Evolutionary conservation across 345 rosid genomes (phyloP), one percentile per base, ranked within the genome.

Genomic region (Boechera divaricarpa): DNA sequence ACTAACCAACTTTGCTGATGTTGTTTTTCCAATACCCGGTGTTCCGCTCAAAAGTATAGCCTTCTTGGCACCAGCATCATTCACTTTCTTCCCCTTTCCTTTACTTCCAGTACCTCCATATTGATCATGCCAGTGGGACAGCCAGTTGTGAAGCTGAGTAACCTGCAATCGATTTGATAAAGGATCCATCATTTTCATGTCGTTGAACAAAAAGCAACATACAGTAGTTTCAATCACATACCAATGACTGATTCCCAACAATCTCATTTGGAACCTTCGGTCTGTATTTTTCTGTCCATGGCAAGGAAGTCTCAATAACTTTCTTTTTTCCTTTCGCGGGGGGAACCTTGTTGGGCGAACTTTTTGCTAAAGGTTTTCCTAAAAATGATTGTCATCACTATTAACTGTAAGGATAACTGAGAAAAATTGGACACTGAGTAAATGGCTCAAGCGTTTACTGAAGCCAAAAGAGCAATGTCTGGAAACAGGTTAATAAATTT

Each of bases 1-100:
- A 82, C 89, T 72, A 79, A 92, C 92, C 87, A 94, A 84, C 85
- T 90, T 92, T 67, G 94, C 99, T 41, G 98, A 82, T 10, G 98
- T 88, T 69, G 99, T 94, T 86, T 94, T 94, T 77, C 99, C 98
- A 73, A 90, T 92, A 62, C 99, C 99, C 47, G 99, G 99, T 66
- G 96, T 76, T 85, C 99, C 99, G 69, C 97, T 88, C 74, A 94
- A 83, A 64, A 94, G 86, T 48, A 89, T 89, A 72, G 94, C 98
- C 75, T 95, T 95, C 76, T 89, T 92, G 56, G 91, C 86, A 76
- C 73, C 64, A 60, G 91, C 67, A 78, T 92, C 98, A 85, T 68
- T 89, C 77, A 85, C 78, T 68, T 86, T 92, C 80, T 92, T 92
- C 15, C 91, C 92, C 76, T 88, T 92, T 70, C 86, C 90, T 80